Conservation (phyloP, 148 eudicot species). For the Chenopodium quinoa region DNA sequence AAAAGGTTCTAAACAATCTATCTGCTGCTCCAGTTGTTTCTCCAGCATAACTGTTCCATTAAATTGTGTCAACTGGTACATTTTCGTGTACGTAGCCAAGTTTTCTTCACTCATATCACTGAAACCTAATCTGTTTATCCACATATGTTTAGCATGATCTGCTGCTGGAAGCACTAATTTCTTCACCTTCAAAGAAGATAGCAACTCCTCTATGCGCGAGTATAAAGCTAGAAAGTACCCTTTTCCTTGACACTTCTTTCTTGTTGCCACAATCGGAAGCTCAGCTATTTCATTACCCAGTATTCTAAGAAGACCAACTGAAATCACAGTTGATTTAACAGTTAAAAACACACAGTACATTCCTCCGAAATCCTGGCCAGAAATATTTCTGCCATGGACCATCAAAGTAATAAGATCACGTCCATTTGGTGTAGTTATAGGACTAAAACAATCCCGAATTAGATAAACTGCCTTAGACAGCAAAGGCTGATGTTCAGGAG, state of each 20-base stretch:
- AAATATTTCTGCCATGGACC: constrained; percentile 91
- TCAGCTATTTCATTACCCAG: constrained; percentile 82
- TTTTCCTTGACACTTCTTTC: constrained; percentile 77
- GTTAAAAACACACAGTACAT: constrained; percentile 81
- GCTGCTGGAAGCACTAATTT: constrained; percentile 85
- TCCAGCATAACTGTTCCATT: not conserved
- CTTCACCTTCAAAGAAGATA: constrained; percentile 60
- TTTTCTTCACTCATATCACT: constrained; percentile 49
- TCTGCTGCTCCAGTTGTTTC: constrained; percentile 28
- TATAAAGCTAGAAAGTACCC: constrained; percentile 76
- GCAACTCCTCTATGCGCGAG: constrained; percentile 66
- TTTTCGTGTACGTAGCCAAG: constrained; percentile 36
- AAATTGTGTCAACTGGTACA: not conserved
- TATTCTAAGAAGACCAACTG: constrained; percentile 82
- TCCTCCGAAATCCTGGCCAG: constrained; percentile 91
- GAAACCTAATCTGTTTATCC: constrained; percentile 81
- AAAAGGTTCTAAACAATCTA: not conserved
- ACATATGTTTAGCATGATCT: constrained; percentile 71
- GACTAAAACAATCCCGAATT: constrained; percentile 78
- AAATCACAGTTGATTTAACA: constrained; percentile 74
- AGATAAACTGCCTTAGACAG: constrained; percentile 68
- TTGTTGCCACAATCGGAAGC: constrained; percentile 91
- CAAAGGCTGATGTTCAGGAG: constrained; percentile 52
- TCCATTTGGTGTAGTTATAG: constrained; percentile 67
- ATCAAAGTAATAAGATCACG: constrained; percentile 88